Conservation (phyloP, 139 green algal genomes). For the Chlorella ohadii region DNA sequence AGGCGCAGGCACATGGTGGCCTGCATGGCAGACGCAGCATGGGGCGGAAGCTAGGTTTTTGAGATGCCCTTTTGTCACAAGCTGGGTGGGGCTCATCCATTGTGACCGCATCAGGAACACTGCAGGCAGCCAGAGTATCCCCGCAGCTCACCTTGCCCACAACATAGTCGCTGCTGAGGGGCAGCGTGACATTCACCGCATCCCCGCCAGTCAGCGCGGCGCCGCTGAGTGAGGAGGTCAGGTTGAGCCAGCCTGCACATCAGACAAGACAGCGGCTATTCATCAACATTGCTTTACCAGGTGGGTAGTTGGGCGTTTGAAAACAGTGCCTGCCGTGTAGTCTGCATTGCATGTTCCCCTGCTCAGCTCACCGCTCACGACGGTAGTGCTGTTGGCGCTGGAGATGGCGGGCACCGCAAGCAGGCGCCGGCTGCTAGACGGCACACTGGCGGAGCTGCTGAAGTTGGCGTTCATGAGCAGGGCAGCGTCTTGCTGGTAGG, state of each 20-base stretch:
- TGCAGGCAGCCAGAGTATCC: no score
- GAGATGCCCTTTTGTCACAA: no score
- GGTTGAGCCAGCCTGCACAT: not conserved
- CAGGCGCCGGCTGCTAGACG: not conserved
- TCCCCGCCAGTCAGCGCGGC: no score
- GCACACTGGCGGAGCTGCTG: not conserved
- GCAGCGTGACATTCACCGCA: not conserved
- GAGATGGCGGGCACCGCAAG: not conserved
- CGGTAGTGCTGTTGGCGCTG: not conserved
- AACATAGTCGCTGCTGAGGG: not conserved
- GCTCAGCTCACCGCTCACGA: not conserved
- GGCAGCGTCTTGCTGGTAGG: not conserved
- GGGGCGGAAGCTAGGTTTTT: no score
- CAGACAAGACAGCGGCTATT: no score
- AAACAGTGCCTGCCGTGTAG: no score
- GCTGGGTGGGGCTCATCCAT: no score
- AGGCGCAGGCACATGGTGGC: conserved; percentile 7
- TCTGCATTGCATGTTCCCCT: not conserved
- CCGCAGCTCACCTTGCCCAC: not conserved
- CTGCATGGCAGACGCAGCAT: no score
- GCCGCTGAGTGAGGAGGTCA: not conserved
- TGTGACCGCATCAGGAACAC: no score
- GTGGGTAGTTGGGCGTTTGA: no score
- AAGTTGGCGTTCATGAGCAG: not conserved
- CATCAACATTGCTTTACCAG: no score